Conservation (phyloP, 495 filamentous ascomycete genomes). For the Aspergillus mulundensis region DNA sequence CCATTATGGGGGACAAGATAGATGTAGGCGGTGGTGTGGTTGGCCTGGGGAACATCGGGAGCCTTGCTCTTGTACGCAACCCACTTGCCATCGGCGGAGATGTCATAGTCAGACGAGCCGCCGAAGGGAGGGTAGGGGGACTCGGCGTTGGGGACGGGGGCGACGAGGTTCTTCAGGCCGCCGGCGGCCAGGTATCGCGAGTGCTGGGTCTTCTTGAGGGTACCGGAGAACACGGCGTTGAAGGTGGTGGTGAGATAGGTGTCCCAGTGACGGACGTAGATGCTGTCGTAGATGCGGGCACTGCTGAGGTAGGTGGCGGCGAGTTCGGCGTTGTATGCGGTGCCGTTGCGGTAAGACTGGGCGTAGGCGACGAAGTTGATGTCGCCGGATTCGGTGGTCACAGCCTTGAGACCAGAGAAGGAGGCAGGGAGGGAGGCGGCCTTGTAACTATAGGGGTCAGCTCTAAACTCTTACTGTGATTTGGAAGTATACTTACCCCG, state of each 20-base stretch:
- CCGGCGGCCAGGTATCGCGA: conserved; percentile 16
- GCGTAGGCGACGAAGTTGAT: conserved; percentile 60
- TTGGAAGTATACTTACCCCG: conserved; percentile 17
- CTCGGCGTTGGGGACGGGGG: conserved; percentile 42
- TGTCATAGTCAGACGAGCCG: conserved; percentile 37
- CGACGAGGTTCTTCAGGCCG: conserved; percentile 38
- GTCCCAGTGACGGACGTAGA: conserved; percentile 80
- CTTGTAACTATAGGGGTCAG: conserved; percentile 37
- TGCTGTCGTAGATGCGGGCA: conserved; percentile 62
- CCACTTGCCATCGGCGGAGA: conserved; percentile 37
- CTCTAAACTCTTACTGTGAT: background rate
- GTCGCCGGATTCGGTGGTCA: conserved; percentile 47
- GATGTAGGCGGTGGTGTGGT: conserved; percentile 37
- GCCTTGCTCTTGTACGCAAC: conserved; percentile 44
- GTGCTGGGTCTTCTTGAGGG: conserved; percentile 22
- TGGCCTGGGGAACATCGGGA: conserved; percentile 34
- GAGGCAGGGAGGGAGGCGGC: conserved; percentile 55
- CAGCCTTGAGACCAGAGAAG: conserved; percentile 64
- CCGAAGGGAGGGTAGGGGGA: conserved; percentile 42
- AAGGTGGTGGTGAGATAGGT: conserved; percentile 51
- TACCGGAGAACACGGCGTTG: conserved; percentile 45
- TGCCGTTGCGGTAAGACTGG: conserved; percentile 56
- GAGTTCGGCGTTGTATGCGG: conserved; percentile 55
- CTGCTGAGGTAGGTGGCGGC: conserved; percentile 53
- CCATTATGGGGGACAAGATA: conserved; percentile 39